A percentile compares a stretch with the other conserved stretches of the same genome.
These are phyloP conservation scores for Termitomyces sp. DNA, from an alignment of 768 basidiomycete species.

Conservation along the genomic window DNA sequence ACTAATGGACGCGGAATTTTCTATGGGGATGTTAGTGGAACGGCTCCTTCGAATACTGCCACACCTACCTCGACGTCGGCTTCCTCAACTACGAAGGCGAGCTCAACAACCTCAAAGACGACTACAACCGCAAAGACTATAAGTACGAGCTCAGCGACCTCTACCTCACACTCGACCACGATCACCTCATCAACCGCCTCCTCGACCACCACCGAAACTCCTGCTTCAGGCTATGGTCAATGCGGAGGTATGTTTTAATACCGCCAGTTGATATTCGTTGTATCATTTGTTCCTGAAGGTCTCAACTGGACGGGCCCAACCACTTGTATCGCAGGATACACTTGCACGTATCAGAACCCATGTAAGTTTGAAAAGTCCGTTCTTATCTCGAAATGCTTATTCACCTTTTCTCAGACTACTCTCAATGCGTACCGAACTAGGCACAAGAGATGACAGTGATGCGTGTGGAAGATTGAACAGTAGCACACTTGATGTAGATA, in stretches of 20 bases:
- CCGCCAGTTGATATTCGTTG: background rate
- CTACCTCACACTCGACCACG: constrained; percentile 17
- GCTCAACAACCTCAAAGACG: constrained; percentile 16
- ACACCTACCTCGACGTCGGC: constrained; percentile 19
- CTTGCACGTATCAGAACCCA: constrained; percentile 32
- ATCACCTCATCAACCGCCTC: constrained; percentile 18
- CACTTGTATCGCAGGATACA: constrained; percentile 33
- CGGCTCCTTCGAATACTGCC: constrained; percentile 25
- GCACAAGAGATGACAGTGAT: background rate
- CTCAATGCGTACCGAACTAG: constrained; percentile 39
- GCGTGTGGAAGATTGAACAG: background rate
- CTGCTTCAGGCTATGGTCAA: constrained; percentile 34
- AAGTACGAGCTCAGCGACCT: constrained; percentile 16
- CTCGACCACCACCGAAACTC: constrained; percentile 25
- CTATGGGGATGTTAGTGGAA: constrained; percentile 39
- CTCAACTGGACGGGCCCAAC: constrained; percentile 40
- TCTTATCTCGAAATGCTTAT: background rate
- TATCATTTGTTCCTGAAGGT: constrained; percentile 13
- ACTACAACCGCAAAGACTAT: constrained; percentile 17
- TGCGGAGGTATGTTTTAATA: constrained; percentile 32
- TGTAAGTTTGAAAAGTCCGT: constrained; percentile 26
- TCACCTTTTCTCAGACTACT: constrained; percentile 33
- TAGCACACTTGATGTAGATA: background rate
- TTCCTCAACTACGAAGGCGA: constrained; percentile 13
- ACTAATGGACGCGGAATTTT: constrained; percentile 61